Evolutionary conservation across 2,329 filamentous ascomycete species (phyloP).

Genomic region (Biscogniauxia sp.): DNA sequence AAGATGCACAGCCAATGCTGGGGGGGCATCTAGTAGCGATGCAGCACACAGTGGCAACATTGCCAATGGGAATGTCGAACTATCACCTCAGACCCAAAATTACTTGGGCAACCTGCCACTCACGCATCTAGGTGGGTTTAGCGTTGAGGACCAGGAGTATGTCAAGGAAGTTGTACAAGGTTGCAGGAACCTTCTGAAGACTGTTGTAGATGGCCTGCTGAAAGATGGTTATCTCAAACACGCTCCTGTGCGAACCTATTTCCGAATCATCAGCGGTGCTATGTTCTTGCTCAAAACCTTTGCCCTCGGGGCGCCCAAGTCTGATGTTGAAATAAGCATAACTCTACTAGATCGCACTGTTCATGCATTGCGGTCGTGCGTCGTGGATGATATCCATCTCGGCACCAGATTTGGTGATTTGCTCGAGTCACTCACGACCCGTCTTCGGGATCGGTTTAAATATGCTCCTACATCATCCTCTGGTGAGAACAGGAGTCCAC

Average conservation of each 20-base stretch:
- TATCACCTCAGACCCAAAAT: constrained; percentile 64
- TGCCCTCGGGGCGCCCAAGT: constrained; percentile 74
- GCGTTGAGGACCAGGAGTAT: constrained; percentile 67
- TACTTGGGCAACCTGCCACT: constrained; percentile 64
- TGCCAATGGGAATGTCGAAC: constrained; percentile 38
- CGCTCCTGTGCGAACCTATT: constrained; percentile 79
- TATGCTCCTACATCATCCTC: constrained; percentile 52
- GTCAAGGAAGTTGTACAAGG: constrained; percentile 76
- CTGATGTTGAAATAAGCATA: constrained; percentile 74
- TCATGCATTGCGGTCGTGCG: constrained; percentile 70
- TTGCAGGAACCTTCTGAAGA: constrained; percentile 71
- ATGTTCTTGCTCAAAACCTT: constrained; percentile 87
- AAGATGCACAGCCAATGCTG: constrained; percentile 76
- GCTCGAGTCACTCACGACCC: constrained; percentile 73
- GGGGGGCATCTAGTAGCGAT: constrained; percentile 37
- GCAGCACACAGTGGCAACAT: constrained; percentile 36
- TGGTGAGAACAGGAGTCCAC: constrained; percentile 42
- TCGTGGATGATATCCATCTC: constrained; percentile 82
- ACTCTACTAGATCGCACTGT: constrained; percentile 73
- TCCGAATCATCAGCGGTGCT: constrained; percentile 80
- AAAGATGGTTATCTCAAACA: constrained; percentile 77
- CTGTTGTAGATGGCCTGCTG: constrained; percentile 73
- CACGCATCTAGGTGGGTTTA: constrained; percentile 62
- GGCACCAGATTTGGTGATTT: constrained; percentile 82
- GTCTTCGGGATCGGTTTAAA: constrained; percentile 72